phyloP scores from a whole-genome alignment of 257 asterid genomes.

The Jacaranda mimosifolia region DNA sequence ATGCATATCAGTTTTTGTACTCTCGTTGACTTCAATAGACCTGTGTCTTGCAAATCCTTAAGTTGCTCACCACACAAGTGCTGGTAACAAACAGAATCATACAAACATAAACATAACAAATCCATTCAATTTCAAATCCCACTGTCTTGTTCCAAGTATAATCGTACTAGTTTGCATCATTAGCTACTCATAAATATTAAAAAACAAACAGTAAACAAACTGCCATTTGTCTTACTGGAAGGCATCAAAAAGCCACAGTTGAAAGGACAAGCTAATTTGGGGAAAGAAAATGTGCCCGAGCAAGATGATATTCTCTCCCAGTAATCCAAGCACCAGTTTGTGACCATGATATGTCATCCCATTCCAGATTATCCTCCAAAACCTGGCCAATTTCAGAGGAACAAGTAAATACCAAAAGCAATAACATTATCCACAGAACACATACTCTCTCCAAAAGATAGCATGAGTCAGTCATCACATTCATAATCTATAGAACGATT shows the following conservation, averaged over 20 bases:
- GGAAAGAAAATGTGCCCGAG: slow-evolving; percentile 87
- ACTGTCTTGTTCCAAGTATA: background rate
- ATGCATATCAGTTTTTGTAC: too few relatives aligned
- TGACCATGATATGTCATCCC: slow-evolving; percentile 94
- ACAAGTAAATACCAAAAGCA: background rate
- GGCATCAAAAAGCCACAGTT: slow-evolving; percentile 21
- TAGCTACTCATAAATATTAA: background rate
- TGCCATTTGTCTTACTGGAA: background rate
- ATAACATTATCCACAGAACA: background rate
- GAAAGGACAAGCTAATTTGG: slow-evolving; percentile 46
- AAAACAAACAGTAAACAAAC: slow-evolving; percentile 15
- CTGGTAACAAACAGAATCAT: background rate
- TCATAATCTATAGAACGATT: background rate
- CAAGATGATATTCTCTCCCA: slow-evolving; percentile 83
- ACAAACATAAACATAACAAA: background rate
- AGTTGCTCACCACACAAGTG: background rate
- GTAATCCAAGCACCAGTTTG: slow-evolving; percentile 84
- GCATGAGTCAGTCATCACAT: background rate
- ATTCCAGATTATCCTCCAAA: slow-evolving; percentile 83
- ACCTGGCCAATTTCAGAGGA: slow-evolving; percentile 54
- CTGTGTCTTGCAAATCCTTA: background rate
- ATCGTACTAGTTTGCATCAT: background rate
- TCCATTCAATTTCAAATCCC: background rate
- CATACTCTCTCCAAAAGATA: background rate
- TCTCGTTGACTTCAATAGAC: background rate